Evolutionary conservation across 2,329 filamentous ascomycete species (phyloP), one percentile per base, ranked within the genome.

Genomic region (Fusarium sp.): DNA sequence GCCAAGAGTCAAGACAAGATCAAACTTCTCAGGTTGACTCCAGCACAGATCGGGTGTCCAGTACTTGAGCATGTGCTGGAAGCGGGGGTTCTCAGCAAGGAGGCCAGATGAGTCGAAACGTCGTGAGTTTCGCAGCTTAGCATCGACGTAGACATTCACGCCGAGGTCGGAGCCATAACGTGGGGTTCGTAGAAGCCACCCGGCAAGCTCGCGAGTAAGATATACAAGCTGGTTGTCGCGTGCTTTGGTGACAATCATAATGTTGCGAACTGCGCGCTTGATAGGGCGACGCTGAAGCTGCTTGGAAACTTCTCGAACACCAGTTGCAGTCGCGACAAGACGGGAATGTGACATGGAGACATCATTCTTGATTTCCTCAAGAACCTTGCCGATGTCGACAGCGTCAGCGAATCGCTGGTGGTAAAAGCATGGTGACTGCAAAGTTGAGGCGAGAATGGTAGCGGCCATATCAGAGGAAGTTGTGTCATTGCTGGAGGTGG

Each of bases 171-270:
- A 94, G 45, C 94, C 94, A 79, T 99, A 97, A 50, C 96, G 90
- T 15, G 96, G 94, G 5, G 94, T 98, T 67, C 88, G 89, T 66
- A 99, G 88, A 37, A 99, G 86, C 94, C 95, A 99, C 74, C 91
- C 89, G 14, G 95, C 87, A 64, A 99, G 85, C 80, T 99, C 94
- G 64, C 93, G 89, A 3, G 96, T 99, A 73, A 98, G 86, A 74
- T 92, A 89, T 37, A 99, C 95, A 18, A 99, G 87, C 74, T 93
- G 90, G 78, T 99, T 98, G 83, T 99, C 96, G 70, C 96, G 90
- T 26, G 96, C 96, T 83, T 98, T 99, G 68, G 96, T 99, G 71
- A 99, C 93, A 77, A 99, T 97, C 96, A 99, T 98, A 77, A 99
- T 89, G 80, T 94, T 98, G 78, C 90, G 90, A 49, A 99, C 95